phyloP scores from a whole-genome alignment of 2,329 filamentous ascomycete species.

The Tolypocladium tundrense region DNA sequence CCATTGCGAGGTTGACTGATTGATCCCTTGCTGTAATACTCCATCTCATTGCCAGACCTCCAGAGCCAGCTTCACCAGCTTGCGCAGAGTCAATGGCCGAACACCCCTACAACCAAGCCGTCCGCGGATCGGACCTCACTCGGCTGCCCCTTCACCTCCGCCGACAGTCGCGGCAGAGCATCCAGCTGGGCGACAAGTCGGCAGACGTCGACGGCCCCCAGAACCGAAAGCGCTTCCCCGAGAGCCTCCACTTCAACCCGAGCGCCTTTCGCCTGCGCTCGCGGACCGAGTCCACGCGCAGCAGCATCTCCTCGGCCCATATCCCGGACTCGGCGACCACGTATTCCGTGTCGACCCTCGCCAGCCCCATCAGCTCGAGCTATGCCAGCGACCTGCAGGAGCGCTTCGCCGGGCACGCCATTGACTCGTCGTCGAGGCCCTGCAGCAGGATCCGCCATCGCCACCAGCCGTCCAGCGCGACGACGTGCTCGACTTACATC shows the following conservation, averaged over 20 bases:
- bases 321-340: constrained; percentile 28
- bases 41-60: neutral
- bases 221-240: constrained; percentile 15
- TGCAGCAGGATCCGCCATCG: constrained; percentile 20
- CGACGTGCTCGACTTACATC: constrained; percentile 27
- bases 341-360: constrained; percentile 22
- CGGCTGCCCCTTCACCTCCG: constrained; percentile 4
- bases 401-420: constrained; percentile 15
- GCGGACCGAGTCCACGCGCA: constrained; percentile 26
- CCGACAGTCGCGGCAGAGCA: constrained; percentile 4
- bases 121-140: constrained; percentile 3
- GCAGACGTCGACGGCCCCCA: constrained; percentile 7
- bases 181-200: constrained; percentile 9
- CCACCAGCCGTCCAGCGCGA: constrained; percentile 21
- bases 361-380: constrained; percentile 24
- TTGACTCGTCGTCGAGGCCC: constrained; percentile 15
- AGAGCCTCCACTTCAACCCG: constrained; percentile 18
- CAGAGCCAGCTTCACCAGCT: neutral
- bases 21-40: neutral
- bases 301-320: constrained; percentile 25
- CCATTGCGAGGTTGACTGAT: neutral
- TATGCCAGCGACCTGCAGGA: constrained; percentile 24
- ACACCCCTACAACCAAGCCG: constrained; percentile 1
- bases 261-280: constrained; percentile 20
- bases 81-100: constrained; percentile 7